Base-by-base conservation (phyloP, 2,329 filamentous ascomycete species). In the Colletotrichum karsti region DNA sequence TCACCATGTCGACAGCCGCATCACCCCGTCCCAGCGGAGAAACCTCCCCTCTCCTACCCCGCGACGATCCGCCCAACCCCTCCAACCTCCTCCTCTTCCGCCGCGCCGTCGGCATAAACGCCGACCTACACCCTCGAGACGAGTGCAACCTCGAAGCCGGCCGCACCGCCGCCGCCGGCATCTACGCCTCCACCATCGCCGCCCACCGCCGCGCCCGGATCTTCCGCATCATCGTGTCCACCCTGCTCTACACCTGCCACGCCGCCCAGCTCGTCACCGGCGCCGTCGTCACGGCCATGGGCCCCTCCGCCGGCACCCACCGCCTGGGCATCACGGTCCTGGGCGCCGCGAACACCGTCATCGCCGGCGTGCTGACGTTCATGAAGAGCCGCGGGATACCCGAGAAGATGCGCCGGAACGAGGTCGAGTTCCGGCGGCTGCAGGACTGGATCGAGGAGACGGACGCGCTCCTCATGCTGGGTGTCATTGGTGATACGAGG, bases 281-380 rank as follows among this genome's bases (percentile, higher is more conserved):
- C 4, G 84, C 84, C 0, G 77, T 77, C 0, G 76, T 87, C 12
- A 85, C 84, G 1, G 79, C 82, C 0, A 75, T 87, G 8, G 84
- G 85, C 0, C 78, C 84, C 0, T 73, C 74, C 0, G 80, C 84
- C 15, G 80, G 85, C 2, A 78, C 84, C 15, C 84, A 90, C 70
- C 76, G 86, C 18, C 80, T 83, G 20, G 53, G 74, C 13, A 87
- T 92, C 74, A 88, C 87, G 9, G 76, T 87, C 1, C 79, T 92
- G 1, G 90, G 90, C 3, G 88, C 88, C 1, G 75, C 88, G 10
- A 92, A 92, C 72, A 91, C 88, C 3, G 77, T 90, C 4, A 82
- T 91, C 6, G 90, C 90, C 1, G 90, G 90, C 15, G 78, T 90
- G 1, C 77, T 92, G 20, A 88, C 89, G 0, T 82, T 87, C 7